Conservation (phyloP, 2,329 filamentous ascomycete species). For the Coniochaeta sp. region DNA sequence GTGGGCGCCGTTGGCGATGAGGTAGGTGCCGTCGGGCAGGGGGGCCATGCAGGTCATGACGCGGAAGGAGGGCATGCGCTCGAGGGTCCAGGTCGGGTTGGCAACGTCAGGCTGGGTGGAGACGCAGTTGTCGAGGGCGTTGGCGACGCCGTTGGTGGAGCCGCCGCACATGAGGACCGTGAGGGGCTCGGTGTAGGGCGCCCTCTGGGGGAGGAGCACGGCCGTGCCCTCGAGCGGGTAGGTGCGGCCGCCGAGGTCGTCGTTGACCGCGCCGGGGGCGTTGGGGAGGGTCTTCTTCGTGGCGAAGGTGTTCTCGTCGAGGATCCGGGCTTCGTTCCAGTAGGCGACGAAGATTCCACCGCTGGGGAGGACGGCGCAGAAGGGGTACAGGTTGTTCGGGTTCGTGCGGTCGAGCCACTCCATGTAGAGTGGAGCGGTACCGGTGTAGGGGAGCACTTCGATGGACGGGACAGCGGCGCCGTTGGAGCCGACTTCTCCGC, state of each 20-base stretch:
- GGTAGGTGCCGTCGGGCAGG: slow-evolving; percentile 48
- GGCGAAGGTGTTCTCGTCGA: slow-evolving; percentile 42
- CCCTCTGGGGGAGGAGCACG: slow-evolving; percentile 46
- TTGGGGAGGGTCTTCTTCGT: slow-evolving; percentile 44
- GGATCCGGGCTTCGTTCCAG: slow-evolving; percentile 51
- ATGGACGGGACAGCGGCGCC: slow-evolving; percentile 41
- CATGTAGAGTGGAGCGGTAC: slow-evolving; percentile 33
- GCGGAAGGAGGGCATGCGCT: slow-evolving; percentile 50
- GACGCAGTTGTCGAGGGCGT: slow-evolving; percentile 53
- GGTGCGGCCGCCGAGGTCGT: slow-evolving; percentile 42
- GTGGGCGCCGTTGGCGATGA: slow-evolving; percentile 46
- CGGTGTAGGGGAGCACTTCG: slow-evolving; percentile 43
- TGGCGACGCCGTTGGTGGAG: slow-evolving; percentile 36
- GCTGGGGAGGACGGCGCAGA: slow-evolving; percentile 42
- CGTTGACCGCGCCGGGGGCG: slow-evolving; percentile 46
- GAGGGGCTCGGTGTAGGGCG: slow-evolving; percentile 42
- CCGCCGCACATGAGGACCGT: slow-evolving; percentile 50
- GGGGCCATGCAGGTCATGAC: slow-evolving; percentile 47
- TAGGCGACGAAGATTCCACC: slow-evolving; percentile 51
- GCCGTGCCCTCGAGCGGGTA: slow-evolving; percentile 51
- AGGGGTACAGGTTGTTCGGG: slow-evolving; percentile 55
- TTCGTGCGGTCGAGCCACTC: slow-evolving; percentile 48
- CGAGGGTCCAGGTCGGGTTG: slow-evolving; percentile 44
- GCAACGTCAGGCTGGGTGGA: slow-evolving; percentile 43
- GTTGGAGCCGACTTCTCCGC: slow-evolving; percentile 46